Conservation (phyloP, 768 basidiomycete species). For the Suillus decipiens region DNA sequence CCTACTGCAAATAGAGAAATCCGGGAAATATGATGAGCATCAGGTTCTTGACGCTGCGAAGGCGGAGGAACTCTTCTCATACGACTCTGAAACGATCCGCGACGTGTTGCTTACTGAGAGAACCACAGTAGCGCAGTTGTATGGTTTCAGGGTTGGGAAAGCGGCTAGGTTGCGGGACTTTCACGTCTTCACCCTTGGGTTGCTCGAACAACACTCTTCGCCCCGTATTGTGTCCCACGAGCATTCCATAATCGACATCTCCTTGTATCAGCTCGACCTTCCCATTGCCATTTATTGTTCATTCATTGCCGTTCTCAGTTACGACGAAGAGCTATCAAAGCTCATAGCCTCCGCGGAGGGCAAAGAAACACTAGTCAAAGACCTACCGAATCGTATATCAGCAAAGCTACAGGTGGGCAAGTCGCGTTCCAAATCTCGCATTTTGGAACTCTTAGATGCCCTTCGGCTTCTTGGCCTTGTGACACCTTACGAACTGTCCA, state of each 20-base stretch:
- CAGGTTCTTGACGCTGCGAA: constrained; percentile 47
- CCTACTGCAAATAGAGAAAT: constrained; percentile 48
- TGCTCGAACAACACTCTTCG: constrained; percentile 45
- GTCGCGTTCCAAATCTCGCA: constrained; percentile 56
- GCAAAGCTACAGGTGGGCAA: constrained; percentile 57
- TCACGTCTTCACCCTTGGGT: constrained; percentile 54
- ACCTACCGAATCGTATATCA: constrained; percentile 54
- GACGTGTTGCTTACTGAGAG: constrained; percentile 69
- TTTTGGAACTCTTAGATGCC: constrained; percentile 63
- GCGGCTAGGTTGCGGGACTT: constrained; percentile 63
- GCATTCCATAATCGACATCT: constrained; percentile 57
- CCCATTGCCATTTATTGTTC: constrained; percentile 67
- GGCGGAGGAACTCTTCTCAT: constrained; percentile 53
- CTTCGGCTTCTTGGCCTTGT: constrained; percentile 60
- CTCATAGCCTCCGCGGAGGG: constrained; percentile 53
- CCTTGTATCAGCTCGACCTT: constrained; percentile 64
- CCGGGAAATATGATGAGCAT: constrained; percentile 42
- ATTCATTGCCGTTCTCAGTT: constrained; percentile 55
- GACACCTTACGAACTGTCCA: constrained; percentile 54
- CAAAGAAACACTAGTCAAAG: constrained; percentile 47
- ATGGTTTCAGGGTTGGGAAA: constrained; percentile 74
- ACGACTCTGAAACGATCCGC: constrained; percentile 55
- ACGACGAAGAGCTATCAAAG: constrained; percentile 57
- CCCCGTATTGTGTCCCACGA: constrained; percentile 51
- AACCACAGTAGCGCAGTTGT: constrained; percentile 68